Evolutionary conservation across 768 basidiomycete genomes (phyloP).

Genomic region (Russula emetica): DNA sequence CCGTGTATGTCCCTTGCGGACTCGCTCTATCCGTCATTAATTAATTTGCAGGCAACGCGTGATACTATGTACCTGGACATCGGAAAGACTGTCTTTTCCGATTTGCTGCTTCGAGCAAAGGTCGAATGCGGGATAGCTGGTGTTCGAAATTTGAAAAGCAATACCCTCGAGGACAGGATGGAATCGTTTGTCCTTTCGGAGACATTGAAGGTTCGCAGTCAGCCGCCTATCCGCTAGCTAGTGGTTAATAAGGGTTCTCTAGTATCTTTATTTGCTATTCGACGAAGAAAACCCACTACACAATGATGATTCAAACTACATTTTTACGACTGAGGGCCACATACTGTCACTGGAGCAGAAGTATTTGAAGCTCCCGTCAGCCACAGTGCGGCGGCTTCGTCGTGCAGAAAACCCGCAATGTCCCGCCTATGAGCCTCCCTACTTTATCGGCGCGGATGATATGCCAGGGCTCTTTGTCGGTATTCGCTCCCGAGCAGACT

Average conservation of each 20-base stretch:
- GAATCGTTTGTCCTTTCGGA: constrained; percentile 95
- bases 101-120: constrained; percentile 68
- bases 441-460: constrained; percentile 33
- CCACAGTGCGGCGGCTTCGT: constrained; percentile 56
- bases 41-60: constrained; percentile 66
- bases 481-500: constrained; percentile 66
- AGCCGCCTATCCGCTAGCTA: not conserved
- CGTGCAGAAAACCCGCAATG: constrained; percentile 68
- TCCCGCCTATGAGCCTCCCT: constrained; percentile 56
- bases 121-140: constrained; percentile 85
- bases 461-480: constrained; percentile 55
- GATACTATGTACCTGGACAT: constrained; percentile 92
- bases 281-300: constrained; percentile 78
- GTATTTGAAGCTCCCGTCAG: constrained; percentile 53
- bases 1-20: constrained; percentile 46
- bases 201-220: constrained; percentile 69
- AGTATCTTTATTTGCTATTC: constrained; percentile 94
- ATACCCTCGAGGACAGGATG: constrained; percentile 88
- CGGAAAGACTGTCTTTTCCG: constrained; percentile 76
- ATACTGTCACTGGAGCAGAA: constrained; percentile 60
- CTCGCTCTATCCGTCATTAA: constrained; percentile 6
- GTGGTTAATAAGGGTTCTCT: not conserved
- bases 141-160: constrained; percentile 71
- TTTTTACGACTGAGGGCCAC: constrained; percentile 96
- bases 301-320: constrained; percentile 74